Percentiles rank a stretch among this genome's conserved stretches.
Evolutionary conservation across 2,329 filamentous ascomycete genomes (phyloP).

Genomic region (Beauveria rudraprayagi): DNA sequence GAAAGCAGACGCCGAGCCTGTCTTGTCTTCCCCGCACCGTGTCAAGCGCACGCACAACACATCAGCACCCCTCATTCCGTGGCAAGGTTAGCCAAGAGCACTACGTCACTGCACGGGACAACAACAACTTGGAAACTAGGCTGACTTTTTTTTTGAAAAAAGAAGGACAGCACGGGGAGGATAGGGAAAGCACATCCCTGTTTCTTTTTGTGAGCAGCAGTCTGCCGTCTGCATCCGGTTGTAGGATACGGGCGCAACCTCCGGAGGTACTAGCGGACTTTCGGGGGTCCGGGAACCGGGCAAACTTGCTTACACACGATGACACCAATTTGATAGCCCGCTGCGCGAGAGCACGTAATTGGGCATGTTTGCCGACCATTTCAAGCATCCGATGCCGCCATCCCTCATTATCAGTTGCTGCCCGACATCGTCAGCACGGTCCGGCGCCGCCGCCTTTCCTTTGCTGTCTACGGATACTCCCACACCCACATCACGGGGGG

Average conservation of each 20-base stretch:
- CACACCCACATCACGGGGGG: no score
- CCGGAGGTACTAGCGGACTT: neutral
- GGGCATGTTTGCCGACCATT: neutral
- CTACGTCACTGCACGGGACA: neutral
- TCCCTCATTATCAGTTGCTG: neutral
- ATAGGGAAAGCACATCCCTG: neutral
- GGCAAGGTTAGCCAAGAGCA: neutral
- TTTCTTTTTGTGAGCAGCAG: neutral
- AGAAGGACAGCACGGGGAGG: neutral
- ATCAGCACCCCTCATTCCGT: neutral
- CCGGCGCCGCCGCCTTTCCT: neutral
- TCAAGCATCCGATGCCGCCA: neutral
- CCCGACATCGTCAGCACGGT: neutral
- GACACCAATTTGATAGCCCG: neutral
- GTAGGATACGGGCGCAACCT: neutral
- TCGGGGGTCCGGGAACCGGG: neutral
- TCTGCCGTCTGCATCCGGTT: neutral
- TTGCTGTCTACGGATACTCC: no score
- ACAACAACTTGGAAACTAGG: neutral
- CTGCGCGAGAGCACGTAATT: neutral
- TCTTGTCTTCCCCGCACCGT: neutral
- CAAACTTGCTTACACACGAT: neutral
- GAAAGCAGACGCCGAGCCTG: neutral
- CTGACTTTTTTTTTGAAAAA: neutral
- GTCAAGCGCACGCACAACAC: slow-evolving; percentile 1